Base-by-base conservation (phyloP, 768 basidiomycete species). In the Russula lepida region DNA sequence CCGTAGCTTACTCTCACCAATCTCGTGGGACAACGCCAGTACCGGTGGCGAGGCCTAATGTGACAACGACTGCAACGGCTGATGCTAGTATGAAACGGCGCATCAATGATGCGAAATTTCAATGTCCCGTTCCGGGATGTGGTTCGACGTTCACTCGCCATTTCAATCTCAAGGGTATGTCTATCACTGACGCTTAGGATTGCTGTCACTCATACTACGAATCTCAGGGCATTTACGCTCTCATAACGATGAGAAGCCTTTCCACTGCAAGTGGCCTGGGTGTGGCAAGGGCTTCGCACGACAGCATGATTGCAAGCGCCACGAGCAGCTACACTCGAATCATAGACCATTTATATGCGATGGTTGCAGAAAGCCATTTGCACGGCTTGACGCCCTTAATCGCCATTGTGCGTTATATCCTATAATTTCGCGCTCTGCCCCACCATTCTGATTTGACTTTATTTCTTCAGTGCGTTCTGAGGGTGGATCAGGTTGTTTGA, bases 101-200 rank as follows among this genome's bases (percentile, higher is more conserved):
- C 67, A 95, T 92, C 69, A 89, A 90, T 70, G 89, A 92, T 54
- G 94, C 93, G 47, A 86, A 83, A 64, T 95, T 95, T 70, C 73
- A 81, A 62, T 98, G 94, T 74, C 94, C 95, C 5, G 92, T 98
- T 17, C 90, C 92, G 11, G 93, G 92, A 13, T 98, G 94, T 76
- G 92, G 92, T 48, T 93, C 91, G 73, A 95, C 94, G n/a, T 98
- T 98, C 74, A 97, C 95, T 44, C 77, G 92, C 69, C 88, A 92
- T 70, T 97, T 97, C 76, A 97, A 97, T 71, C 72, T 97, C 60
- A 93, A 94, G 71, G 95, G 88, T 88, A 66, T 30, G 77, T 75
- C 50, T 58, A 59, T 47, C 8, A 65, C 54, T 58, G 53, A 39
- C 4, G 15, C 58, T 54, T 32, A 27, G 9, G 30, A 32, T 27